Conservation (phyloP, 2,329 filamentous ascomycete genomes). For the Zasmidium angulare region DNA sequence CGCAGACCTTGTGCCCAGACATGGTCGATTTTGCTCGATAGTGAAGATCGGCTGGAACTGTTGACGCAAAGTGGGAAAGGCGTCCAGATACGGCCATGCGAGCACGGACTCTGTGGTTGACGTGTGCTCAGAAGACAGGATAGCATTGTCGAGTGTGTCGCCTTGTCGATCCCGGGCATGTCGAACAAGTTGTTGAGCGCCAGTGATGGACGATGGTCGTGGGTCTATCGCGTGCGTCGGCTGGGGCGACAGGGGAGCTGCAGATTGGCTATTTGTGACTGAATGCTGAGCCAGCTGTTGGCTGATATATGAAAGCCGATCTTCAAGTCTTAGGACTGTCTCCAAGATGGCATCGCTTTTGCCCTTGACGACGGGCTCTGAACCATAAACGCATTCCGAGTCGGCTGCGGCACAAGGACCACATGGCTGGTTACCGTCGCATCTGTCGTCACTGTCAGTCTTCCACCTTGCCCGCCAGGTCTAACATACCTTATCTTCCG, state of each 20-base stretch:
- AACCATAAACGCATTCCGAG: slow-evolving; percentile 12
- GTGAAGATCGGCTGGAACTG: slow-evolving; percentile 15
- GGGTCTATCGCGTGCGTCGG: neutral
- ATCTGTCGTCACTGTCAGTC: neutral
- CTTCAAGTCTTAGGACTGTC: slow-evolving; percentile 10
- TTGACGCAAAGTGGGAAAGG: slow-evolving; percentile 7
- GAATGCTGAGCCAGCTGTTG: neutral
- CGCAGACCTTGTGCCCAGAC: neutral
- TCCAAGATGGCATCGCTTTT: slow-evolving; percentile 17
- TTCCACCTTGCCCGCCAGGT: neutral
- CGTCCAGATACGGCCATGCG: slow-evolving; percentile 14
- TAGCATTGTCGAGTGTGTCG: slow-evolving; percentile 15
- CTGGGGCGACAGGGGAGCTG: neutral
- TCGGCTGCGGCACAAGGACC: slow-evolving; percentile 7
- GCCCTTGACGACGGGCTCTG: slow-evolving; percentile 12
- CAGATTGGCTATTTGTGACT: neutral
- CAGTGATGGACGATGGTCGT: neutral
- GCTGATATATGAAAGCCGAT: slow-evolving; percentile 8
- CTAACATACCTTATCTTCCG: slow-evolving; percentile 14
- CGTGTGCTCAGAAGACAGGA: slow-evolving; percentile 13
- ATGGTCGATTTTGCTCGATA: slow-evolving; percentile 13
- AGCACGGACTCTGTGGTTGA: slow-evolving; percentile 16
- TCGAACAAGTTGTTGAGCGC: neutral
- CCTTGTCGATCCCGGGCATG: neutral
- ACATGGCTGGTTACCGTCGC: slow-evolving; percentile 15